A percentile compares a stretch with the other conserved stretches of the same genome.
phyloP scores from a whole-genome alignment of 495 filamentous ascomycete genomes.

The Podospora anserina region DNA sequence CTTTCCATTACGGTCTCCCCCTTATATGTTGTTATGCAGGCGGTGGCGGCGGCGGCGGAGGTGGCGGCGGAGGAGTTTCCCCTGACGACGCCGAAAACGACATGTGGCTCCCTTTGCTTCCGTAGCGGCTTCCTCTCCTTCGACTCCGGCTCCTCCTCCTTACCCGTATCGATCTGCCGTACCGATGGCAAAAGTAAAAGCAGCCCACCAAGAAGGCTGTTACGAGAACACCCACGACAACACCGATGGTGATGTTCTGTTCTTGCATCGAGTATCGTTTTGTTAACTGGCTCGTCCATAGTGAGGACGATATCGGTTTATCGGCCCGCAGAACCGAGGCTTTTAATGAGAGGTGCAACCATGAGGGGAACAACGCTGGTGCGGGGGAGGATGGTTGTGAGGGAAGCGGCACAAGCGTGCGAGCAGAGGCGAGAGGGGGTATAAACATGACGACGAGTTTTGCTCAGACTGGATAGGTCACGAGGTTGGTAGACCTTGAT shows the following conservation, averaged over 20 bases:
- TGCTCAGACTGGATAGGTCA: no score
- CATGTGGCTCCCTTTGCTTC: background rate
- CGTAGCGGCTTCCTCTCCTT: background rate
- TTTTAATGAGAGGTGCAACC: background rate
- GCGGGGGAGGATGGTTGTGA: conserved; percentile 1
- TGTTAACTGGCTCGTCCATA: background rate
- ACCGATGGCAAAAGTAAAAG: conserved; percentile 31
- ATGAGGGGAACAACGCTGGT: background rate
- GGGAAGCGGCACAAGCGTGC: background rate
- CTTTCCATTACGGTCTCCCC: background rate
- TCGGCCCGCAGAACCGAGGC: background rate
- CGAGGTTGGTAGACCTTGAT: no score
- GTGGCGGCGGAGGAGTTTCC: background rate
- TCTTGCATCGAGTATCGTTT: conserved; percentile 15
- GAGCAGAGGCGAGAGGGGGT: background rate
- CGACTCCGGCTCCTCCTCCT: conserved; percentile 8
- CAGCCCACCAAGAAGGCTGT: conserved; percentile 31
- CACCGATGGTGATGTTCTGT: conserved; percentile 36
- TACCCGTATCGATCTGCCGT: conserved; percentile 33
- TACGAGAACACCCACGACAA: conserved; percentile 35
- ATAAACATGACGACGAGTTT: background rate
- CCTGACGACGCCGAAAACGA: background rate
- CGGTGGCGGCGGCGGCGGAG: background rate
- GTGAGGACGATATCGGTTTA: background rate
- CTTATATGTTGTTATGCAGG: background rate